Evolutionary conservation across 2,329 filamentous ascomycete genomes (phyloP).

Genomic region (Ascocoryne sarcoides): DNA sequence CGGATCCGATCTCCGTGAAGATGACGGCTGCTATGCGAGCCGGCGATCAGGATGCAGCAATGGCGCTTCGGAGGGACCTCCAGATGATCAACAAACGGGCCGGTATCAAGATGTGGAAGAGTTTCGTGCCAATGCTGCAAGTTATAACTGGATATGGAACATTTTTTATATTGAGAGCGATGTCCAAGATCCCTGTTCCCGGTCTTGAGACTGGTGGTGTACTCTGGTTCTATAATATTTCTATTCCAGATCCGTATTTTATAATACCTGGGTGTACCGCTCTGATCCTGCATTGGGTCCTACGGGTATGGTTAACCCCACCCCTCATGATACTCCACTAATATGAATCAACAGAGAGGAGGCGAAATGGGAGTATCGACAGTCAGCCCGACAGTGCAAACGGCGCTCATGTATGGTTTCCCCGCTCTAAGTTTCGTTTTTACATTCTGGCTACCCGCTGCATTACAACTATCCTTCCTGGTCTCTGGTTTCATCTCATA

Average conservation of each 20-base stretch:
- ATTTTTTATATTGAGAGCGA: constrained; percentile 67
- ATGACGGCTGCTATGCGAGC: constrained; percentile 34
- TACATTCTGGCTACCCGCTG: constrained; percentile 39
- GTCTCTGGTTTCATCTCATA: constrained; percentile 31
- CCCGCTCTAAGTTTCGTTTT: constrained; percentile 45
- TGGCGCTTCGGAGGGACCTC: constrained; percentile 41
- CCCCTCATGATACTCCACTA: not conserved
- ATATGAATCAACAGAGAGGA: constrained; percentile 30
- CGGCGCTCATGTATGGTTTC: constrained; percentile 37
- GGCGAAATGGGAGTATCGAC: constrained; percentile 38
- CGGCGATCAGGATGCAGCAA: constrained; percentile 39
- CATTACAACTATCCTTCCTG: constrained; percentile 56
- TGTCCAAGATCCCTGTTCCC: constrained; percentile 73
- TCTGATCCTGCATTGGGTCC: constrained; percentile 38
- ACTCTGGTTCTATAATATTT: constrained; percentile 73
- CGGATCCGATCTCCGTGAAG: constrained; percentile 46
- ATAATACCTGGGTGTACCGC: constrained; percentile 60
- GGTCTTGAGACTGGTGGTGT: constrained; percentile 61
- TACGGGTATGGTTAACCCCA: not conserved
- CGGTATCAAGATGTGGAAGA: constrained; percentile 43
- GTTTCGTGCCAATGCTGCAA: constrained; percentile 50
- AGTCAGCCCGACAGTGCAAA: constrained; percentile 29
- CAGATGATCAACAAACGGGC: constrained; percentile 40
- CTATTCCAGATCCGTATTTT: constrained; percentile 66
- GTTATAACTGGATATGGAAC: constrained; percentile 70